Evolutionary conservation across 2,329 filamentous ascomycete species (phyloP), one percentile per base, ranked within the genome.

Genomic region (Sporothrix luriei): DNA sequence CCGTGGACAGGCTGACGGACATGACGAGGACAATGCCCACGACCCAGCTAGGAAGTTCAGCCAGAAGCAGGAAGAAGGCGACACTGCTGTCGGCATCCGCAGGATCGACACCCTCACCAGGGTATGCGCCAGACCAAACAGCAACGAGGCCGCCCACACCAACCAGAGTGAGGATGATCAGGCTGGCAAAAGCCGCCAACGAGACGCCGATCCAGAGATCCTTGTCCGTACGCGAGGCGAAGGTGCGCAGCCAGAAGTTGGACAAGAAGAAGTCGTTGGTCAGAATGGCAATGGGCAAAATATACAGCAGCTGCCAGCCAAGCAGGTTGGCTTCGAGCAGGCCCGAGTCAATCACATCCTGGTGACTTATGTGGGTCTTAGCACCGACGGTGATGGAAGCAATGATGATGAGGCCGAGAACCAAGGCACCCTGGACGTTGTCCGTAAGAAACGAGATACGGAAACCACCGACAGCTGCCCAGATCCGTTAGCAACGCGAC

Each of bases 231-330:
- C 87, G 90, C 66, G 91, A 91, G 21, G 91, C 90, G 76, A 95
- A 95, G 5, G 91, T 91, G 66, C 92, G 89, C 78, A 94, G 86
- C 92, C 92, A 95, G 79, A 92, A 93, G 73, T 88, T 90, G 43
- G 91, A 92, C 55, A 95, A 83, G 82, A 95, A 95, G 83, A 95
- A 94, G 82, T 94, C 89, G 80, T 94, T 95, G 71, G 91, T 94
- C 69, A 94, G 77, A 73, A 95, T 86, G 57, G 92, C 92, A 6
- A 95, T 85, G 0, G 92, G 91, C 1, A 95, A 84, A 73, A 95
- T 94, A 80, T 94, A 95, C 48, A 95, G 82, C 16, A 95, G 85
- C 79, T 95, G 92, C 91, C 92, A 95, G 69, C 92, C 92, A 1
- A 95, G 83, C 2, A 93, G 83, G 69, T 81, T 91, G 5, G 89